Base-by-base conservation (phyloP, 2,329 filamentous ascomycete species). In the Thelonectria discophora region DNA sequence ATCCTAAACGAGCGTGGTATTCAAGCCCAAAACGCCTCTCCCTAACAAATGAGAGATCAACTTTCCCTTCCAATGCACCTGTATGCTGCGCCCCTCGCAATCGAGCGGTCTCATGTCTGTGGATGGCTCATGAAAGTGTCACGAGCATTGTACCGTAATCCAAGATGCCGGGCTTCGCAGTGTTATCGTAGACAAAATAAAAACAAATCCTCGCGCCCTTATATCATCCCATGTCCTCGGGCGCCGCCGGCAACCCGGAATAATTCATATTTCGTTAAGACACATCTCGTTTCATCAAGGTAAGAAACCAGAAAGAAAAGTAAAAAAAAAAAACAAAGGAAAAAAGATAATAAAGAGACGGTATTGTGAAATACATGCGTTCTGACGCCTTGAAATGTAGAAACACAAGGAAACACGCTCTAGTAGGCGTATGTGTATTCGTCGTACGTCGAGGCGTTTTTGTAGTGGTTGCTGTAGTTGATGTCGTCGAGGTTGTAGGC, bases 181-280 rank as follows among this genome's bases (percentile, higher is more conserved):
- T 52, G 56, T 61, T 55, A 40, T 53, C 56, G 53, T 56, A 60
- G 67, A 57, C 20, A 55, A 49, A 59, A n/a, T n/a, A n/a, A 62
- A 53, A 58, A 53, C 60, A 62, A 60, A 53, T 42, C 61, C 63
- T 32, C 42, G 53, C 69, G 57, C 64, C 69, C 65, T 47, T 63
- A 65, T 66, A 64, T 73, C 72, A 70, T 72, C 60, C 69, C 69
- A 53, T 65, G 64, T 72, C 67, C 59, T 47, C 65, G 63, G 63
- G 64, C 63, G 64, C 62, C 65, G 55, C 27, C 67, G 66, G 64
- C 69, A 63, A 55, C 66, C 68, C 64, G 56, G 58, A 30, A 48
- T 60, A 70, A 70, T 72, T 68, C 72, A 64, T 72, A 69, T 69
- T 73, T 75, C 74, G 65, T 73, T 72, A 76, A 74, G 67, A 73